Evolutionary conservation across 305 asterid genomes (phyloP), one percentile per base, ranked within the genome.

Genomic region (Striga hermonthica): DNA sequence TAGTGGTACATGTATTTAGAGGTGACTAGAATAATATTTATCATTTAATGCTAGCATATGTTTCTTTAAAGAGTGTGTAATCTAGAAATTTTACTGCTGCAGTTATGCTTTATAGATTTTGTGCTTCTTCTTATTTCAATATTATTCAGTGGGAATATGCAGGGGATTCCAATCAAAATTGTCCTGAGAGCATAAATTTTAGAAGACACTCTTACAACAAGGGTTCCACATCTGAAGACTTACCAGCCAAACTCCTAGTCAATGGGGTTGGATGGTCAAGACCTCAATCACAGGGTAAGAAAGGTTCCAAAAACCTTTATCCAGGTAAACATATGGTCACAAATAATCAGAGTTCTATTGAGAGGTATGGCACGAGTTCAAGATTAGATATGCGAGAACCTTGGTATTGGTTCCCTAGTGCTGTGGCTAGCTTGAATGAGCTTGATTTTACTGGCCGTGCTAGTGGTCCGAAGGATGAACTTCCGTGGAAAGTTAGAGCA

Each of bases 401-500:
- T 48, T 94, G 99, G 99, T 75, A 73, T 81, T 94, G 99, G 99
- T 90, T 88, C 78, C 96, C 97, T 60, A 79, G 93, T 72, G 86
- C 91, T 60, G 83, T 87, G 67, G 75, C 85, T 66, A 76, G 83
- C 74, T 86, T 83, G 94, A 83, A 78, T 71, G 89, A 86, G 57
- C 84, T 83, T 48, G 99, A 94, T 72, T 81, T 82, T 65, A 68
- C 85, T 68, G 80, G 85, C 65, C 97, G 96, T 73, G 78, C 84
- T 62, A 84, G 95, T 73, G 84, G 86, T 74, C 77, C 87, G 45
- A 90, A 86, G 76, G 95, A 90, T 70, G 99, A 94, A 76, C 78
- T 85, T 75, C 97, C 88, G 44, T 94, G 99, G 99, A 90, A 94
- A 82, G 88, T 94, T 71, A 85, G 89, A 79, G 91, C 96, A 76